phyloP scores from a whole-genome alignment of 1,139 yeast genomes.

The Yamadazyma oceani region DNA sequence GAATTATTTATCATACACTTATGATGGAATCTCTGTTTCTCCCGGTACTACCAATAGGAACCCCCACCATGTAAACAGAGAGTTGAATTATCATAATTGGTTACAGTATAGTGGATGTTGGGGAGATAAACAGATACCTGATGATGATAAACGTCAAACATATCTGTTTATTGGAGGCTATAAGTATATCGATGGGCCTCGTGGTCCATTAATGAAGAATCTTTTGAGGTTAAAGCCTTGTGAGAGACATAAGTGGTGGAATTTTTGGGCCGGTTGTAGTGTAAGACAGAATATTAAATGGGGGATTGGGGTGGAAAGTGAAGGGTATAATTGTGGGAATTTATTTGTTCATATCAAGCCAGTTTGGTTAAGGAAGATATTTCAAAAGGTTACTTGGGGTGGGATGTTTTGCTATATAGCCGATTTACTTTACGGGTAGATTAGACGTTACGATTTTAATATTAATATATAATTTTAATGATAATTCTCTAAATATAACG shows the following conservation, averaged over 20 bases:
- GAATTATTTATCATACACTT: conserved; percentile 79
- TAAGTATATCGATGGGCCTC: conserved; percentile 88
- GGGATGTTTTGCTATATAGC: conserved; percentile 65
- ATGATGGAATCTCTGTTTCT: conserved; percentile 53
- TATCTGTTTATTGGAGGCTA: conserved; percentile 84
- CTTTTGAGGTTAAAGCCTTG: conserved; percentile 69
- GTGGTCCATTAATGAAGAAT: conserved; percentile 83
- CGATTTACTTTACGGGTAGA: conserved; percentile 54
- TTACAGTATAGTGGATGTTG: conserved; percentile 77
- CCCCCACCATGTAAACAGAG: conserved; percentile 53
- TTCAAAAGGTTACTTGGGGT: conserved; percentile 66
- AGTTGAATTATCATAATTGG: conserved; percentile 73
- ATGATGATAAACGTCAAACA: conserved; percentile 72
- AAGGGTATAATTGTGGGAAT: conserved; percentile 69
- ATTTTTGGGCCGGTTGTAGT: conserved; percentile 74
- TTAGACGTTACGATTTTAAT: conserved; percentile 17
- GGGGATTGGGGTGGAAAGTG: conserved; percentile 89
- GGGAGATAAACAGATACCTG: conserved; percentile 79
- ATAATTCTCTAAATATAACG: not conserved
- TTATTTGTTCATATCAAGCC: conserved; percentile 55
- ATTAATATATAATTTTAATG: not conserved
- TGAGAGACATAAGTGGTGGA: conserved; percentile 87
- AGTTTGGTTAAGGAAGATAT: conserved; percentile 39
- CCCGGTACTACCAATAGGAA: conserved; percentile 44
- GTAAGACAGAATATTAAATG: conserved; percentile 70